Base-by-base conservation (phyloP, 2,329 filamentous ascomycete species). In the Colletotrichum sidae region DNA sequence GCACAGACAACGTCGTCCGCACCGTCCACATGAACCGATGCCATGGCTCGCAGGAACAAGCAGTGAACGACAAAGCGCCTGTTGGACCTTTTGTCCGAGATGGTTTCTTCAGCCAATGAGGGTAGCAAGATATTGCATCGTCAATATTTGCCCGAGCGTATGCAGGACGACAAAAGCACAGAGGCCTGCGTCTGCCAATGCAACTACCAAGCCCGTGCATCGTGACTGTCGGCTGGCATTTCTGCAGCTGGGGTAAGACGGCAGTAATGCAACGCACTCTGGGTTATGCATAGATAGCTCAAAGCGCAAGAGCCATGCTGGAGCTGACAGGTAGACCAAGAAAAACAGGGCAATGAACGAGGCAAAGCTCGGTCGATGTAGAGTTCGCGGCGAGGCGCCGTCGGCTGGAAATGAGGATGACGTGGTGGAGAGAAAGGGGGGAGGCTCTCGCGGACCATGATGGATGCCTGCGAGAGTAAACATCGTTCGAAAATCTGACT, bases 251-350 rank as follows among this genome's bases (percentile, higher is more conserved):
- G 57, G 50, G 61, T 34, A 12, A 4, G 17, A 6, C 15, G 15
- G 41, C 57, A 56, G 52, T 42, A 52, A 52, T 62, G 62, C 15
- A 56, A 56, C 52, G 35, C 42, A 33, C 41, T 12, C 41, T 46
- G 38, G 37, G 38, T 44, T 38, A 12, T 52, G 41, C 58, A 56
- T 9, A 60, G 17, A 9, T 39, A n/a, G 4, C 25, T 25, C 25
- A 17, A 45, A 51, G 15, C 51, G 38, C 50, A 60, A 44, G 15
- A 7, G n/a, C 45, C 39, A 35, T 10, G n/a, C 61, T 51, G 13
- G 38, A 49, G n/a, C 37, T 61, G 62, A 60, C 59, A 63, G 47
- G 41, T 42, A 34, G 35, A 34, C 57, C 46, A 33, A 25, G 15
- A 51, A 35, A 62, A 41, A 62, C 39, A 45, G 46, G 35, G 35